Evolutionary conservation across 495 filamentous ascomycete genomes (phyloP).

Genomic region (Podospora bellae-mahoneyi): DNA sequence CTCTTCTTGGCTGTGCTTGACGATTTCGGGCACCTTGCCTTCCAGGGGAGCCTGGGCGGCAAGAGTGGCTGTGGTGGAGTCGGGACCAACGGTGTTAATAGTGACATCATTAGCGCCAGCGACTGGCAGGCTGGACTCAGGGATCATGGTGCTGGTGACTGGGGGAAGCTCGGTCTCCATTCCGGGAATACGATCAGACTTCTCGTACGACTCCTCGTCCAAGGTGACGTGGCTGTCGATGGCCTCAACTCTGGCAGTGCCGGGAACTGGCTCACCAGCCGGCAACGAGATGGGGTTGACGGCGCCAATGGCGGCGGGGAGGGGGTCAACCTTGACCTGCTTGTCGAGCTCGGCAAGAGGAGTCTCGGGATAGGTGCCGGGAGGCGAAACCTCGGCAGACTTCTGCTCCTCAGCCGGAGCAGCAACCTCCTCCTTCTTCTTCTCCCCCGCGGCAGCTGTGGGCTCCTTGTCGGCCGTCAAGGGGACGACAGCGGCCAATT

Average conservation of each 20-base stretch:
- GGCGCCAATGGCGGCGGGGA: constrained; percentile 72
- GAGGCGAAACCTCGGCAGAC: constrained; percentile 39
- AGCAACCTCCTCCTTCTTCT: constrained; percentile 16
- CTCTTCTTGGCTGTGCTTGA: constrained; percentile 63
- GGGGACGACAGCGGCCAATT: constrained; percentile 64
- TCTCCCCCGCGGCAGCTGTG: constrained; percentile 31
- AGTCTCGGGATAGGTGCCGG: constrained; percentile 78
- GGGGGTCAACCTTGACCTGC: constrained; percentile 63
- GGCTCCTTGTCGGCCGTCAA: constrained; percentile 46
- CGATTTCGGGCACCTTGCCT: constrained; percentile 59
- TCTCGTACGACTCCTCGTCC: constrained; percentile 82
- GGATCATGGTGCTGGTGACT: constrained; percentile 65
- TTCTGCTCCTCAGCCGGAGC: constrained; percentile 3
- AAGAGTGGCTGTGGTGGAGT: constrained; percentile 63
- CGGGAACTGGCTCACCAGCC: constrained; percentile 78
- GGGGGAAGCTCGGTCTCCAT: constrained; percentile 58
- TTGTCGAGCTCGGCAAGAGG: constrained; percentile 52
- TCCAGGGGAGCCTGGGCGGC: constrained; percentile 61
- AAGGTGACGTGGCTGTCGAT: constrained; percentile 62
- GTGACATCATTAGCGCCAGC: constrained; percentile 47
- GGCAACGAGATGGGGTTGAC: constrained; percentile 76
- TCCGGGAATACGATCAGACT: constrained; percentile 58
- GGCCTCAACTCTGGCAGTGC: constrained; percentile 51
- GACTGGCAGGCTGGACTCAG: constrained; percentile 82
- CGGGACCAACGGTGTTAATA: constrained; percentile 65